Percentiles rank a stretch among this genome's conserved stretches.
Conservation (phyloP, 1,284 basidiomycete genomes). For the Agaricales sp. region DNA sequence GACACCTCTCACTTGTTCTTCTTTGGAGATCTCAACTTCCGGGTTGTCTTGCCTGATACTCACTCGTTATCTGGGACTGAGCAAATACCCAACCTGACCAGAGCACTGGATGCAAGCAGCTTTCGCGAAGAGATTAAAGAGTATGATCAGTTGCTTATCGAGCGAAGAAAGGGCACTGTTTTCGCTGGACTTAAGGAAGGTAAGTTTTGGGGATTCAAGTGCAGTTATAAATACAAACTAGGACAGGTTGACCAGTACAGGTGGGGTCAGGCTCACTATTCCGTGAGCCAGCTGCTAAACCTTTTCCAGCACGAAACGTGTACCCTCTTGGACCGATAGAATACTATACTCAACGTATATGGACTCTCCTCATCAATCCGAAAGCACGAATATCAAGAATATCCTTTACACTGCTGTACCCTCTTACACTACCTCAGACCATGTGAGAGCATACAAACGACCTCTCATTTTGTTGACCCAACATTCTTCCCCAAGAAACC, state of each 20-base stretch:
- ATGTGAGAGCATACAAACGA: slow-evolving; percentile 30
- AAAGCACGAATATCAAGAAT: slow-evolving; percentile 47
- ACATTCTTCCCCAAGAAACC: slow-evolving; percentile 49
- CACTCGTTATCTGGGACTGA: slow-evolving; percentile 29
- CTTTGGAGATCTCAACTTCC: slow-evolving; percentile 87
- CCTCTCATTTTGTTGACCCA: slow-evolving; percentile 7
- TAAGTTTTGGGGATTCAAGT: slow-evolving; percentile 76
- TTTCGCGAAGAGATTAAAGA: slow-evolving; percentile 58
- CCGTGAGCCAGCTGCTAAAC: slow-evolving; percentile 2
- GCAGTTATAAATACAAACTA: slow-evolving; percentile 81
- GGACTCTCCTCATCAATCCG: slow-evolving; percentile 47
- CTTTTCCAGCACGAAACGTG: slow-evolving; percentile 52
- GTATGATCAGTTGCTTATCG: slow-evolving; percentile 67
- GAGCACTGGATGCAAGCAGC: slow-evolving; percentile 38
- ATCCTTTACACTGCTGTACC: slow-evolving; percentile 67
- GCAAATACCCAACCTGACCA: slow-evolving; percentile 23
- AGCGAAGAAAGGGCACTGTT: slow-evolving; percentile 50
- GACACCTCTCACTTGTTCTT: slow-evolving; percentile 80
- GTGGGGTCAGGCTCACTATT: slow-evolving; percentile 25
- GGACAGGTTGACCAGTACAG: slow-evolving; percentile 75
- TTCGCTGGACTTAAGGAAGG: slow-evolving; percentile 75
- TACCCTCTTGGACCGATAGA: slow-evolving; percentile 93
- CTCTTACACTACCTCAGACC: slow-evolving; percentile 70
- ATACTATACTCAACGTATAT: slow-evolving; percentile 78
- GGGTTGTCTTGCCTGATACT: slow-evolving; percentile 48